phyloP scores from a whole-genome alignment of 2,329 filamentous ascomycete genomes.

The Dactylellina leptospora region DNA sequence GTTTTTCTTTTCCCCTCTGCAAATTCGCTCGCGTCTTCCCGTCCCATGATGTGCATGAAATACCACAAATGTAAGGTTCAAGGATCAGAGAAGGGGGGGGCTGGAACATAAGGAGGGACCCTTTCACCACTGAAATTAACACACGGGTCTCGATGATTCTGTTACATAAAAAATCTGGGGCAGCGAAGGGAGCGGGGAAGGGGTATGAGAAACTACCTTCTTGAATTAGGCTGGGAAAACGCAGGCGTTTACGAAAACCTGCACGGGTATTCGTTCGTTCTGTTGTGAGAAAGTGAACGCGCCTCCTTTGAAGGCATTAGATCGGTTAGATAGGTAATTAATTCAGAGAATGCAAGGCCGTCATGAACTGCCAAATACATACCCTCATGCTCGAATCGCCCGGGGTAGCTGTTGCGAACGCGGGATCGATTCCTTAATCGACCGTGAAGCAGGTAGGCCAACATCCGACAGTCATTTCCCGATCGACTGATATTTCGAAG shows the following conservation, averaged over 20 bases:
- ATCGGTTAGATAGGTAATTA: background rate
- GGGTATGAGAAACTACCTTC: conserved; percentile 25
- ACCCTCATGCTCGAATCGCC: too few relatives aligned
- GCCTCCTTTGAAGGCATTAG: background rate
- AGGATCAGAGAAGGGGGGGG: conserved; percentile 18
- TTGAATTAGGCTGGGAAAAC: conserved; percentile 26
- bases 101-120: background rate
- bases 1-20: conserved; percentile 14
- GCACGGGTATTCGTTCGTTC: background rate
- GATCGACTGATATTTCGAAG: background rate
- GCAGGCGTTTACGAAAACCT: background rate
- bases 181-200: background rate
- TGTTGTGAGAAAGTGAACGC: background rate
- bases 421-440: too few relatives aligned
- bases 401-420: too few relatives aligned
- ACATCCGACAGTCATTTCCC: background rate
- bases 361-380: conserved; percentile 3
- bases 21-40: conserved; percentile 54
- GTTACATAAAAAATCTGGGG: conserved; percentile 36
- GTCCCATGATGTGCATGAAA: conserved; percentile 52
- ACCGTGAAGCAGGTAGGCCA: too few relatives aligned
- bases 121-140: conserved; percentile 1
- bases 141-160: conserved; percentile 23
- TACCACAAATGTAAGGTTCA: conserved; percentile 49
- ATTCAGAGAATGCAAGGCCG: background rate